Evolutionary conservation across 148 eudicot genomes (phyloP).

Genomic region (Rhododendron henanense): DNA sequence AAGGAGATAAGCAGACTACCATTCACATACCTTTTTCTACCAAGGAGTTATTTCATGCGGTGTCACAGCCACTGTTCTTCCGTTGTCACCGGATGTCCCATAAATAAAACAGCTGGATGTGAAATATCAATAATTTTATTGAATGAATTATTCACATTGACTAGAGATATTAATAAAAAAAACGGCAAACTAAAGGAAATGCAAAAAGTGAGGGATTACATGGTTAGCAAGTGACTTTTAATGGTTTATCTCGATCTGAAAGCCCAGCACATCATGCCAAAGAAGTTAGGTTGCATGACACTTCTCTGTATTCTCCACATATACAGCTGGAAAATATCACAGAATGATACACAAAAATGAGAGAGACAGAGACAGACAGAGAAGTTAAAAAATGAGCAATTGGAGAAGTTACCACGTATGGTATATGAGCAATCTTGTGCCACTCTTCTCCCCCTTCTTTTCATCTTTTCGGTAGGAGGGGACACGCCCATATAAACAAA

Average conservation of each 20-base stretch:
- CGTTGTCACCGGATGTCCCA: neutral
- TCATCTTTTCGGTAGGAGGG: neutral
- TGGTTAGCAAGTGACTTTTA: neutral
- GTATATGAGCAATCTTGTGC: neutral
- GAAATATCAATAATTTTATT: too few relatives aligned
- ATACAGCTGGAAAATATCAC: neutral
- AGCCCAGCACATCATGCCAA: too few relatives aligned
- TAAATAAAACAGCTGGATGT: neutral
- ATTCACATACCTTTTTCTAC: neutral
- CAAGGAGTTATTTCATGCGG: neutral
- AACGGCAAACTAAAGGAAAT: too few relatives aligned
- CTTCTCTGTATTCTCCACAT: neutral
- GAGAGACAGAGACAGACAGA: too few relatives aligned
- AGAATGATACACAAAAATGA: too few relatives aligned
- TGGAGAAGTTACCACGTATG: neutral
- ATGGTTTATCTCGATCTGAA: neutral
- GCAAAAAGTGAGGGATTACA: too few relatives aligned
- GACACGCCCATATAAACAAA: neutral
- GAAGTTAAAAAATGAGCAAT: too few relatives aligned
- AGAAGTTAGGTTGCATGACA: neutral
- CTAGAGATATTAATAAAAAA: too few relatives aligned
- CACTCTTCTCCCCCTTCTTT: neutral
- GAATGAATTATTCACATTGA: neutral
- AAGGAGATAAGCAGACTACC: too few relatives aligned
- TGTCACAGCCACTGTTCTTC: neutral